A percentile compares a stretch with the other conserved stretches of the same genome.
Evolutionary conservation across 2,329 filamentous ascomycete genomes (phyloP).

Genomic region (Pseudogymnoascus sp.): DNA sequence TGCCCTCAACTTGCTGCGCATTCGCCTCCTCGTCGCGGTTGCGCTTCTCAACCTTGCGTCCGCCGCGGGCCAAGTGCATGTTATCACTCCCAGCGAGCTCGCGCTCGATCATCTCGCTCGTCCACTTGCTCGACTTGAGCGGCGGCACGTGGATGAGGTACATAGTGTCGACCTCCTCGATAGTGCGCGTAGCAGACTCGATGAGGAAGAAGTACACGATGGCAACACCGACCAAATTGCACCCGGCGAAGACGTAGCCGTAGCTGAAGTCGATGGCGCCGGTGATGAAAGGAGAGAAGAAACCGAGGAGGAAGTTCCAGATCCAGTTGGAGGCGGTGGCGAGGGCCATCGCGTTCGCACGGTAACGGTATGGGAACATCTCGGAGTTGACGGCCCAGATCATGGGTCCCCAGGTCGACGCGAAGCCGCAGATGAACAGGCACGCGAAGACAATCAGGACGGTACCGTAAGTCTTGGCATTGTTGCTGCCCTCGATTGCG

Average conservation of each 20-base stretch:
- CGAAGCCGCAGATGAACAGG: conserved; percentile 67
- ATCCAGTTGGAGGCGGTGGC: conserved; percentile 56
- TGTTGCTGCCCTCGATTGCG: conserved; percentile 33
- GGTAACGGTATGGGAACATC: conserved; percentile 54
- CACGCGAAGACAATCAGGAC: conserved; percentile 65
- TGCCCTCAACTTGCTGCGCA: conserved; percentile 4
- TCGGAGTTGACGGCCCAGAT: conserved; percentile 61
- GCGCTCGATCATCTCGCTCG: conserved; percentile 6
- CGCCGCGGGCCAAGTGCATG: not conserved
- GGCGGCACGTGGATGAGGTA: conserved; percentile 31
- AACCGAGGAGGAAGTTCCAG: conserved; percentile 66
- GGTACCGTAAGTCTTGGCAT: conserved; percentile 42
- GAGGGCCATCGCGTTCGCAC: conserved; percentile 51
- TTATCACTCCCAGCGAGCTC: not conserved
- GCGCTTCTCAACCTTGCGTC: conserved; percentile 6
- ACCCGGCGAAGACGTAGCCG: conserved; percentile 68
- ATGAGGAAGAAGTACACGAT: conserved; percentile 72
- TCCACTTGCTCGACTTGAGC: conserved; percentile 26
- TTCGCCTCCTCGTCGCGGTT: conserved; percentile 1
- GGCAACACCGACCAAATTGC: conserved; percentile 53
- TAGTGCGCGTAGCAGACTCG: conserved; percentile 41
- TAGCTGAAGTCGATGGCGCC: conserved; percentile 61
- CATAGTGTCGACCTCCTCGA: conserved; percentile 22
- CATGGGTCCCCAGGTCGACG: conserved; percentile 60
- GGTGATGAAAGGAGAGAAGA: conserved; percentile 75